Conservation (phyloP, 306 rosid genomes). For the Rosa rugosa region DNA sequence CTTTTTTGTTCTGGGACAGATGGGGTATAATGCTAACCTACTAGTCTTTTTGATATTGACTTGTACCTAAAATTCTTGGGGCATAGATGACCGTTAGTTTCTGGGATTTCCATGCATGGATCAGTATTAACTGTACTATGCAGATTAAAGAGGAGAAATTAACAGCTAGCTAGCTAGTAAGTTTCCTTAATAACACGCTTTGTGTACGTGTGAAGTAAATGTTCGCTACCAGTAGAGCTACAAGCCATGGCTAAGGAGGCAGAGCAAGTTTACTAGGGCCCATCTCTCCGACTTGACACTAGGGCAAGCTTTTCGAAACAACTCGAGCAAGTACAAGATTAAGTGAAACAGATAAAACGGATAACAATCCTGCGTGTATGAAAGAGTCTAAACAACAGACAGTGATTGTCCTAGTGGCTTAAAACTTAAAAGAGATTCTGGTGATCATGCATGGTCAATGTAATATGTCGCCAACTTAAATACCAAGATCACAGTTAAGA, state of each 20-base stretch:
- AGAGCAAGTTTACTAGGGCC: not conserved
- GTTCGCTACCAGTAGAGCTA: not conserved
- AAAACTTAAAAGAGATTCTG: not conserved
- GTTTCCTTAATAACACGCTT: not conserved
- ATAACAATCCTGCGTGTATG: not conserved
- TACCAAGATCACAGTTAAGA: not conserved
- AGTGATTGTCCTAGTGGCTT: not conserved
- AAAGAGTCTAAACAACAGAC: not conserved
- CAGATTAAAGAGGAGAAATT: not conserved
- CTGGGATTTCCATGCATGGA: not conserved
- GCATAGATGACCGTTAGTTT: not conserved
- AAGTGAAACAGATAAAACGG: no score
- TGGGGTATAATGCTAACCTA: not conserved
- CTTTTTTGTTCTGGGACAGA: not conserved
- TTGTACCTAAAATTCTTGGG: not conserved
- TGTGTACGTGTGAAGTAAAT: not conserved
- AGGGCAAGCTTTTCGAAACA: no score
- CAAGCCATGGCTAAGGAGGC: not conserved
- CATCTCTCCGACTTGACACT: no score
- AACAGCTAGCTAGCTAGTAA: not conserved
- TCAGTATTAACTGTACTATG: not conserved
- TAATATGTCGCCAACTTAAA: no score
- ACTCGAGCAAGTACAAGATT: no score
- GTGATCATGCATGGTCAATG: not conserved
- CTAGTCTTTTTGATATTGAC: slow-evolving; percentile 2